These are phyloP conservation scores for Cardamine occulta DNA, from an alignment of 345 rosid species.

Conservation along the genomic window DNA sequence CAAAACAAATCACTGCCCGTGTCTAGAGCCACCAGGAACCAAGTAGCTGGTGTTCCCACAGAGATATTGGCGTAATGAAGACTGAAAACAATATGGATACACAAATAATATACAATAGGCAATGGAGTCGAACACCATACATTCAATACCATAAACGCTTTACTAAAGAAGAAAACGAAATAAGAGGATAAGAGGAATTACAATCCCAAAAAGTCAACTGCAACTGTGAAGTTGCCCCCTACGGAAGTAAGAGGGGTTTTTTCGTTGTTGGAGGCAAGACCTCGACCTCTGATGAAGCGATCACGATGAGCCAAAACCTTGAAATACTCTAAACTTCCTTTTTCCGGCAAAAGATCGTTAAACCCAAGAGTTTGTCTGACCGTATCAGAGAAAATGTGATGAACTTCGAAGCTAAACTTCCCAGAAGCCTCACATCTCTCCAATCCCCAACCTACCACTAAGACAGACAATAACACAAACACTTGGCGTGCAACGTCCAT, in stretches of 20 bases:
- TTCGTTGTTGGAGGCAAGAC: constrained; percentile 51
- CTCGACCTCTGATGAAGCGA: constrained; percentile 64
- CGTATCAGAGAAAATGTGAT: constrained; percentile 36
- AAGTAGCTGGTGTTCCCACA: constrained; percentile 69
- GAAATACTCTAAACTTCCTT: constrained; percentile 37
- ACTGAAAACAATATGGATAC: constrained; percentile 49
- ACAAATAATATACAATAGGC: background rate
- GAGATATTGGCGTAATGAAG: constrained; percentile 79
- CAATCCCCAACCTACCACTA: constrained; percentile 17
- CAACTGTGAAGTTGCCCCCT: constrained; percentile 62
- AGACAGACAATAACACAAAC: constrained; percentile 37
- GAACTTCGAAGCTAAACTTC: constrained; percentile 38
- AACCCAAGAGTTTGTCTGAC: constrained; percentile 30
- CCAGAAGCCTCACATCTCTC: constrained; percentile 34
- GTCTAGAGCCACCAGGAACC: constrained; percentile 83
- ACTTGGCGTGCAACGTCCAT: constrained; percentile 28
- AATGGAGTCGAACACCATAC: background rate
- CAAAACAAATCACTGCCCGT: constrained; percentile 84
- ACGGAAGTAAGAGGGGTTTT: constrained; percentile 57
- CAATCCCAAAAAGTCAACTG: constrained; percentile 35
- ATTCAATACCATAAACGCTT: background rate
- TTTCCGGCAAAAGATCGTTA: constrained; percentile 20
- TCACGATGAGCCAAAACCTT: constrained; percentile 70
- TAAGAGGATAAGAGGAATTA: constrained; percentile 38
- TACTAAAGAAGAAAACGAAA: background rate